A percentile compares a stretch with the other conserved stretches of the same genome.
Evolutionary conservation across 2,329 filamentous ascomycete genomes (phyloP).

Genomic region (Septoria linicola): DNA sequence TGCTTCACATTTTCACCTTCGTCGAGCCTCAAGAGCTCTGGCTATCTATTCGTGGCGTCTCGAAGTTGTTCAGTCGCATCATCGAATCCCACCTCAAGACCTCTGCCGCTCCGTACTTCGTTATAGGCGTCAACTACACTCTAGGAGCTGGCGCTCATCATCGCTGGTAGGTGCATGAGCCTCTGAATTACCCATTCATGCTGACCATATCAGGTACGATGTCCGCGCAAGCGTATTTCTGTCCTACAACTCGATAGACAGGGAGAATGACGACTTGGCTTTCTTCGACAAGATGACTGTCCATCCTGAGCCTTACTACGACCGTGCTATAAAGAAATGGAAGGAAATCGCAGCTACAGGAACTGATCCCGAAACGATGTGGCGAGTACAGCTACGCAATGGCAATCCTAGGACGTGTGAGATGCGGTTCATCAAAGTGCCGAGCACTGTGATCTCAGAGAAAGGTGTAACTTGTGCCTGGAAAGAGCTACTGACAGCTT

Average conservation of each 20-base stretch:
- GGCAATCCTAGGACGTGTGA: constrained; percentile 13
- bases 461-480: constrained; percentile 28
- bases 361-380: constrained; percentile 21
- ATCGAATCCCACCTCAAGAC: constrained; percentile 22
- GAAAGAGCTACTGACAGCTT: constrained; percentile 29
- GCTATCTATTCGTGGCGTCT: constrained; percentile 20
- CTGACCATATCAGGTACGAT: constrained; percentile 3
- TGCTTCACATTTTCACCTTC: constrained; percentile 28
- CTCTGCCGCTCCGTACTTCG: constrained; percentile 18
- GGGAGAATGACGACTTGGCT: constrained; percentile 19
- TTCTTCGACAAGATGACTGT: constrained; percentile 26
- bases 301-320: constrained; percentile 20
- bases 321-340: constrained; percentile 28
- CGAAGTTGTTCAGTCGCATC: constrained; percentile 17
- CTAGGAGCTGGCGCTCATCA: constrained; percentile 24
- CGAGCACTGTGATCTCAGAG: constrained; percentile 19
- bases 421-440: constrained; percentile 20
- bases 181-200: no score
- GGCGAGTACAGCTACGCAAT: constrained; percentile 23
- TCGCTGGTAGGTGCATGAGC: constrained; percentile 24
- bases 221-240: constrained; percentile 24
- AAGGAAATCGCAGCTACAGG: constrained; percentile 23
- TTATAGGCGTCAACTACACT: constrained; percentile 22
- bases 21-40: constrained; percentile 26
- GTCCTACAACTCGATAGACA: constrained; percentile 22